Evolutionary conservation across 805 yeast genomes (phyloP).

Genomic region (Kodamaea leandrae): DNA sequence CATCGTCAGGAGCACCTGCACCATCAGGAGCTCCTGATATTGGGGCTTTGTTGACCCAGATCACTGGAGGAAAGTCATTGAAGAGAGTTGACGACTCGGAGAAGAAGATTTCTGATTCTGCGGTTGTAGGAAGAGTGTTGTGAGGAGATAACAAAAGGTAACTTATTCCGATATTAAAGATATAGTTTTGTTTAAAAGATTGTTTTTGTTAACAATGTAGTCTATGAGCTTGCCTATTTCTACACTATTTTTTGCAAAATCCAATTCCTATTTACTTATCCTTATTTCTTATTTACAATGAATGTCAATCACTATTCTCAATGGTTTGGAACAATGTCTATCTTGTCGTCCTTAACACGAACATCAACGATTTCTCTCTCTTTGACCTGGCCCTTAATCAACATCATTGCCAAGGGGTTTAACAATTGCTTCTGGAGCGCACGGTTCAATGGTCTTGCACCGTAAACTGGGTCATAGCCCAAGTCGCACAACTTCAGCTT

Average conservation of each 20-base stretch:
- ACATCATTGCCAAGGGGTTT: slow-evolving; percentile 79
- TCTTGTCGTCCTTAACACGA: slow-evolving; percentile 22
- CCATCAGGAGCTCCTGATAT: slow-evolving; percentile 35
- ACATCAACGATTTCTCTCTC: slow-evolving; percentile 34
- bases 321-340: slow-evolving; percentile 35
- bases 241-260: not conserved
- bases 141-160: no score
- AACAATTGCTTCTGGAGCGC: slow-evolving; percentile 78
- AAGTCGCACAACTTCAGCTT: slow-evolving; percentile 75
- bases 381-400: slow-evolving; percentile 76
- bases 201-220: not conserved
- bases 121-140: slow-evolving; percentile 51
- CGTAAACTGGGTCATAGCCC: slow-evolving; percentile 90
- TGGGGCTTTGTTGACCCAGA: slow-evolving; percentile 55
- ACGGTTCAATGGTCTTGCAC: slow-evolving; percentile 95
- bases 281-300: not conserved
- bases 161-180: no score
- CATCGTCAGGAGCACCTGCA: slow-evolving; percentile 32
- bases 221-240: not conserved
- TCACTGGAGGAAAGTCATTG: slow-evolving; percentile 50
- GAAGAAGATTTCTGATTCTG: slow-evolving; percentile 45
- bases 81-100: slow-evolving; percentile 50
- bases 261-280: not conserved
- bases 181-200: not conserved
- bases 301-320: slow-evolving; percentile 13